Evolutionary conservation across 306 rosid species (phyloP), one percentile per base, ranked within the genome.

Genomic region (Ormosia semicastrata): DNA sequence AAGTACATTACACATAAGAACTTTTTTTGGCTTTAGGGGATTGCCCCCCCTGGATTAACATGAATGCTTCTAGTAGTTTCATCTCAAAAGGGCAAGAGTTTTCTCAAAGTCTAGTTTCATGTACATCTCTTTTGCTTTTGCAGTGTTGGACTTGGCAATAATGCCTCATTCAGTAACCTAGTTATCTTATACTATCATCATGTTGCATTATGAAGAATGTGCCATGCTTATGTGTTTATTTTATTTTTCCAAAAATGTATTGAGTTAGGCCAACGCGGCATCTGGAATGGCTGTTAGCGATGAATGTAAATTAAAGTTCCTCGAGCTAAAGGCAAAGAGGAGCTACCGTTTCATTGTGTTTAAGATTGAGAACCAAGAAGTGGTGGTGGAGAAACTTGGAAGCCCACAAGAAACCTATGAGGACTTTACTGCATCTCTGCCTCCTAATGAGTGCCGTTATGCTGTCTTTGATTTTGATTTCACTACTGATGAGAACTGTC

Each of bases 271-370:
- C 7, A 89, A 89, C 74, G 77, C 92, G 0, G 83, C 83, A 4
- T 89, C 92, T 83, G 92, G 92, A 77, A 89, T 89, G 86, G 89
- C 88, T 4, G 90, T 89, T 30, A 34, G 5, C 70, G 92, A 87
- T 78, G 90, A 87, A 12, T 89, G 92, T 66, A 89, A 89, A 59
- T 10, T 87, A 11, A 87, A 86, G 77, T 89, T 89, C 41, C 73
- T 66, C n/a, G 92, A 89, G 71, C 84, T 89, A 41, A 89, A 89
- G 73, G 85, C 92, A 17, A 89, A 77, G 82, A 89, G 92, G 59
- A 87, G 72, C 76, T 73, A 85, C 30, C 88, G 92, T 36, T 89
- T 80, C 83, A 85, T 89, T 36, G 83, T 87, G 74, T 89, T 87
- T 69, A 89, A 72, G 88, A 89, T 89, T 24, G 90, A 87, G 59